These are phyloP conservation scores for Suillus discolor DNA, from an alignment of 768 basidiomycete species.

Conservation along the genomic window DNA sequence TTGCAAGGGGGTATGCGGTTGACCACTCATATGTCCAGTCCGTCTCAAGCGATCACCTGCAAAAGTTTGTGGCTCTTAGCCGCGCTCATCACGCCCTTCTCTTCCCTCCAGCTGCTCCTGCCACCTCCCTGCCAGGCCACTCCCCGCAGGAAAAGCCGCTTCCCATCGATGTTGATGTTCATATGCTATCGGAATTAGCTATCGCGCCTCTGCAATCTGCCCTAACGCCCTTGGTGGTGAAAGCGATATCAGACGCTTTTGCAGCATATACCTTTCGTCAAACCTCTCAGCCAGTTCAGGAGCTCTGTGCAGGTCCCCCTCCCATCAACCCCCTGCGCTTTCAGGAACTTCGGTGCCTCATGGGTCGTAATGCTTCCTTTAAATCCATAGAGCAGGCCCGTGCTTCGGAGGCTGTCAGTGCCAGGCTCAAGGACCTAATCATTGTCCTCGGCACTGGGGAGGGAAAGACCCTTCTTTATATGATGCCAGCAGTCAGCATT, in stretches of 20 bases:
- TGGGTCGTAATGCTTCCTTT: not conserved
- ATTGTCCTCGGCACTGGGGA: not conserved
- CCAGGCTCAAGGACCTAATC: not conserved
- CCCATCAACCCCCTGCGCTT: not conserved
- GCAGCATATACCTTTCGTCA: too few species aligned
- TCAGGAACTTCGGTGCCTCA: not conserved
- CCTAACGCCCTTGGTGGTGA: too few species aligned
- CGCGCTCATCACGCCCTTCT: not conserved
- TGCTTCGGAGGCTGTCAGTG: not conserved
- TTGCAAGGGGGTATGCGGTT: not conserved
- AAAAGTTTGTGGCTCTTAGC: not conserved
- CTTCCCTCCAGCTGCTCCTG: not conserved
- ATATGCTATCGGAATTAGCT: too few species aligned
- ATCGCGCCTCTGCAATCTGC: too few species aligned
- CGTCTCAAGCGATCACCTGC: not conserved
- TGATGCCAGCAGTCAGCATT: not conserved
- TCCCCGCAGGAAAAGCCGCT: too few species aligned
- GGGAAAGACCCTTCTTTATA: not conserved
- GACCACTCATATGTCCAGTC: not conserved
- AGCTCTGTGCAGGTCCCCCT: not conserved
- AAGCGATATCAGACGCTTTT: too few species aligned
- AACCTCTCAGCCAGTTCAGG: too few species aligned
- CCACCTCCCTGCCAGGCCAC: too few species aligned
- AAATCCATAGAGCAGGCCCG: not conserved
- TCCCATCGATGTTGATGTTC: too few species aligned